These are phyloP conservation scores for Nakazawaea ernobii DNA, from an alignment of 805 yeast genomes.

Conservation along the genomic window DNA sequence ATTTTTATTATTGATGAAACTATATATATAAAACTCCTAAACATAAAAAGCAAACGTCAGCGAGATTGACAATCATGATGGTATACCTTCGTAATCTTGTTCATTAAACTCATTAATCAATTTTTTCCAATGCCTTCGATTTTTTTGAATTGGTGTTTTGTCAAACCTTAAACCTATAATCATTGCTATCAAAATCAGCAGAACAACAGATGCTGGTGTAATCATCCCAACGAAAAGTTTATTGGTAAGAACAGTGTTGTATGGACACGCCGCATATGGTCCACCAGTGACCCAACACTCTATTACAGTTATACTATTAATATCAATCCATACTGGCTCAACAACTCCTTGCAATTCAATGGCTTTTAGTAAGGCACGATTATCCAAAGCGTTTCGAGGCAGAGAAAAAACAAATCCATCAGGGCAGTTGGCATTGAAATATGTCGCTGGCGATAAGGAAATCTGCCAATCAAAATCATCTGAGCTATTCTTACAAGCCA, in stretches of 20 bases:
- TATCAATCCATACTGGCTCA: conserved; percentile 66
- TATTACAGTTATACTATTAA: conserved; percentile 68
- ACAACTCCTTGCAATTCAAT: conserved; percentile 18
- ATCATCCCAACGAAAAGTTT: conserved; percentile 57
- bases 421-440: conserved; percentile 42
- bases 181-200: conserved; percentile 43
- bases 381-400: conserved; percentile 48
- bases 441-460: conserved; percentile 27
- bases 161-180: conserved; percentile 52
- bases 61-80: conserved; percentile 38
- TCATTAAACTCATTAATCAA: conserved; percentile 49
- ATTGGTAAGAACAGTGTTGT: conserved; percentile 47
- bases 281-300: conserved; percentile 90
- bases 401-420: conserved; percentile 30
- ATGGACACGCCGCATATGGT: conserved; percentile 72
- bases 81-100: conserved; percentile 81
- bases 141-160: conserved; percentile 63
- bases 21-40: too few relatives aligned
- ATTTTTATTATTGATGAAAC: not conserved
- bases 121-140: conserved; percentile 60
- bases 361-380: conserved; percentile 20
- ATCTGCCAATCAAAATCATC: conserved; percentile 40
- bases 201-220: conserved; percentile 60
- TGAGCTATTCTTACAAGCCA: conserved; percentile 47
- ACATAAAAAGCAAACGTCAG: too few relatives aligned